phyloP scores from a whole-genome alignment of 192 early-diverging fungal species.

The Glomus cerebriforme region DNA sequence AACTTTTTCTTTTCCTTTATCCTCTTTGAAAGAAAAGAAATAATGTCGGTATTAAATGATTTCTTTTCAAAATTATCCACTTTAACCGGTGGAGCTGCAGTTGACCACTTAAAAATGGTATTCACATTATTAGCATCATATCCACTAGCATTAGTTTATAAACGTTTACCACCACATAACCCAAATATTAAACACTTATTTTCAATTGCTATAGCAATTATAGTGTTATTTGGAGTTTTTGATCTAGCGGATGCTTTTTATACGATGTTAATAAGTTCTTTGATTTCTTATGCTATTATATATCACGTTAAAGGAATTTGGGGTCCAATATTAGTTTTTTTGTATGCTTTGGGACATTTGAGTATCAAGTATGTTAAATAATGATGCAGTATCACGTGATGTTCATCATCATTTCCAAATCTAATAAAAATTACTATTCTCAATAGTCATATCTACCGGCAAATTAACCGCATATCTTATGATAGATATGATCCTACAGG shows the following conservation, averaged over 20 bases:
- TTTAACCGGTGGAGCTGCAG: slow-evolving; percentile 44
- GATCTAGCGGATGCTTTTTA: slow-evolving; percentile 59
- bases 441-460: slow-evolving; percentile 54
- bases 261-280: slow-evolving; percentile 52
- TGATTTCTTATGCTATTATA: slow-evolving; percentile 59
- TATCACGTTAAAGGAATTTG: slow-evolving; percentile 41
- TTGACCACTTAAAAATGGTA: slow-evolving; percentile 62
- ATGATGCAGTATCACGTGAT: too few species aligned
- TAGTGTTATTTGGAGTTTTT: slow-evolving; percentile 57
- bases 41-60: background rate
- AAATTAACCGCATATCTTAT: slow-evolving; percentile 45
- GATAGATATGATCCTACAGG: slow-evolving; percentile 82
- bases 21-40: background rate
- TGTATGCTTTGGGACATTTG: slow-evolving; percentile 67
- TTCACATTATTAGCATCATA: slow-evolving; percentile 59
- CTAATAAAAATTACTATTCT: too few species aligned
- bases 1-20: background rate
- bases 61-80: slow-evolving; percentile 9
- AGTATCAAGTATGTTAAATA: slow-evolving; percentile 49
- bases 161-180: slow-evolving; percentile 52
- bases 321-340: slow-evolving; percentile 62
- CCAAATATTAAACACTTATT: slow-evolving; percentile 56
- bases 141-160: slow-evolving; percentile 56
- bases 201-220: slow-evolving; percentile 55
- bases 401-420: too few species aligned